phyloP scores from a whole-genome alignment of 169 alveolate genomes.

The Plasmodium cynomolgi region DNA sequence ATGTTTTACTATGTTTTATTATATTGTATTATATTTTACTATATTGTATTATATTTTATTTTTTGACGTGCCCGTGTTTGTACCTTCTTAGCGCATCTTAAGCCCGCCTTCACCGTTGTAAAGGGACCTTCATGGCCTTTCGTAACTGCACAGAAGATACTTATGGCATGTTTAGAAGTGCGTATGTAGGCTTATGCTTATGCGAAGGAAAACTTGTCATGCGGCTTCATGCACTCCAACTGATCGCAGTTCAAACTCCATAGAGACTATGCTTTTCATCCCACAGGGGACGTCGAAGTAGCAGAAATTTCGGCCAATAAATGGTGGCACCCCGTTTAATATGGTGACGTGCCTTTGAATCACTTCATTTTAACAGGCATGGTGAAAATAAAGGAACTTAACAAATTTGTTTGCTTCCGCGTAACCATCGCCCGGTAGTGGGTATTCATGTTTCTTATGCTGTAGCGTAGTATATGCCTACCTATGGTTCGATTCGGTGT shows the following conservation, averaged over 20 bases:
- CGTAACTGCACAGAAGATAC: neutral
- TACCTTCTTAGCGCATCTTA: neutral
- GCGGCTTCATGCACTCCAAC: neutral
- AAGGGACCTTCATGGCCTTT: neutral
- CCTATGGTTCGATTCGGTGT: neutral
- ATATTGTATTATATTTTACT: neutral
- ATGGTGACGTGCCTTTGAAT: neutral
- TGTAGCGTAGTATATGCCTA: neutral
- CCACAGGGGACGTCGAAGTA: neutral
- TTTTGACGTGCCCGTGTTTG: neutral
- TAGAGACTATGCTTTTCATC: neutral
- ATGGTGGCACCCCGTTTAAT: neutral
- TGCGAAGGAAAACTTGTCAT: neutral
- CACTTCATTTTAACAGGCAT: neutral
- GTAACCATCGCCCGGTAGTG: neutral
- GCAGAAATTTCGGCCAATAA: neutral
- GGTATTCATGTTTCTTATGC: neutral
- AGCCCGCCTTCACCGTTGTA: neutral
- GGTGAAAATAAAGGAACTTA: neutral
- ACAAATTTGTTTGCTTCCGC: neutral
- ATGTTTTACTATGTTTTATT: neutral
- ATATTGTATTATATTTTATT: no score
- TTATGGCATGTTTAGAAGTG: neutral
- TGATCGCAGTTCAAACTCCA: neutral
- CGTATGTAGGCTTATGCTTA: neutral